These are phyloP conservation scores for Xylariales sp. DNA, from an alignment of 2,329 filamentous ascomycete species.

Conservation along the genomic window DNA sequence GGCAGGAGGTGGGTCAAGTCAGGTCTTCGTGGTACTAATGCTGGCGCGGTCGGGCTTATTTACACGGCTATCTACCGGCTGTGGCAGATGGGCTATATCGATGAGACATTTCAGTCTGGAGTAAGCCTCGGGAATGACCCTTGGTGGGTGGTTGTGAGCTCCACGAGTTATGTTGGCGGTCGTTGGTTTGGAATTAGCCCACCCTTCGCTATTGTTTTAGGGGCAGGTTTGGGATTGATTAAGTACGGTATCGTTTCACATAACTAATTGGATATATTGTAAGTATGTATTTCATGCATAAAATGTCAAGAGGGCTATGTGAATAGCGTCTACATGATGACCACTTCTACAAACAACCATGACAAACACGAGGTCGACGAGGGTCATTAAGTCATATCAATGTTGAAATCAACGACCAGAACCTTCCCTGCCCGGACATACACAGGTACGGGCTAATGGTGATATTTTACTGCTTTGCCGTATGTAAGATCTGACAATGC, in stretches of 20 bases:
- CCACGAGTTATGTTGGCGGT: slow-evolving; percentile 30
- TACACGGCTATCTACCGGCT: slow-evolving; percentile 62
- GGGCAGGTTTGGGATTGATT: slow-evolving; percentile 27
- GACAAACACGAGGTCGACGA: too few species aligned
- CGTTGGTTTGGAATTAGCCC: slow-evolving; percentile 25
- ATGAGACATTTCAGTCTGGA: slow-evolving; percentile 40
- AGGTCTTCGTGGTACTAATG: slow-evolving; percentile 52
- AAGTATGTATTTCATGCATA: too few species aligned
- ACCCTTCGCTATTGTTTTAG: slow-evolving; percentile 27
- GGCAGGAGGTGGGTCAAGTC: slow-evolving; percentile 41
- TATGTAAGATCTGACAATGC: too few species aligned
- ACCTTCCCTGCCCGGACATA: too few species aligned
- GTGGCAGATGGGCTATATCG: slow-evolving; percentile 58
- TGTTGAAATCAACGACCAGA: too few species aligned
- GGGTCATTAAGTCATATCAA: too few species aligned
- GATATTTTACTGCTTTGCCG: too few species aligned
- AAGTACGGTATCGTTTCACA: slow-evolving; percentile 14
- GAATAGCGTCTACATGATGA: too few species aligned
- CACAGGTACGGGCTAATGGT: too few species aligned
- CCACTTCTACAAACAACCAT: too few species aligned
- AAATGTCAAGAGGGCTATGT: too few species aligned
- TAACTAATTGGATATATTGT: too few species aligned
- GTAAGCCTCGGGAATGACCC: slow-evolving; percentile 53
- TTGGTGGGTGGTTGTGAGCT: slow-evolving; percentile 60
- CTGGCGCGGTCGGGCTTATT: slow-evolving; percentile 55